A percentile compares a stretch with the other conserved stretches of the same genome.
These are phyloP conservation scores for Paragyromitra xinjiangensis DNA, from an alignment of 495 filamentous ascomycete genomes.

Conservation along the genomic window DNA sequence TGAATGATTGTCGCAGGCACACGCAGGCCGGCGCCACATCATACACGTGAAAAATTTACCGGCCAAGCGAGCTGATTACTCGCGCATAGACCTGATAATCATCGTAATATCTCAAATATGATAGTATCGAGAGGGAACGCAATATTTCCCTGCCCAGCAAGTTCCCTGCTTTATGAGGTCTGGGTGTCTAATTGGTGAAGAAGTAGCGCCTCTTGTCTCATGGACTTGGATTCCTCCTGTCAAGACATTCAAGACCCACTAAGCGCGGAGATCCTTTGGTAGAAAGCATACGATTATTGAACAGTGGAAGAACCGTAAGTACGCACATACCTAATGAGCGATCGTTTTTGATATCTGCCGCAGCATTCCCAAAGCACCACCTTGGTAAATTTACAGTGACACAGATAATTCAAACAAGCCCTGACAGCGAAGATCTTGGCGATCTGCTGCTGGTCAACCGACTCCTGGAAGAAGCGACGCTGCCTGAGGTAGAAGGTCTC, in stretches of 20 bases:
- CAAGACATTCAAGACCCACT: background rate
- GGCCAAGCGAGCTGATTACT: conserved; percentile 12
- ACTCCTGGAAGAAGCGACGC: background rate
- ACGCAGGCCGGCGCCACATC: background rate
- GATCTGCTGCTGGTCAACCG: background rate
- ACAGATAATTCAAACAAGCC: background rate
- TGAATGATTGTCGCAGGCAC: background rate
- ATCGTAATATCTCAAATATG: conserved; percentile 12
- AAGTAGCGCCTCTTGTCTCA: background rate
- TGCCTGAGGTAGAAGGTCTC: background rate
- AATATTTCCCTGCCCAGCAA: background rate
- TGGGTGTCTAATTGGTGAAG: background rate
- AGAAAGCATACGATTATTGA: conserved; percentile 10
- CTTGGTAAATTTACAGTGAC: background rate
- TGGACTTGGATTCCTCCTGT: background rate
- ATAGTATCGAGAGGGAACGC: background rate
- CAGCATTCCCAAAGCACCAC: background rate
- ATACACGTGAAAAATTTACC: background rate
- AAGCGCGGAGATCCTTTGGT: background rate
- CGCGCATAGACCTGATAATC: background rate
- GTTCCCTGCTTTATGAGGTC: background rate
- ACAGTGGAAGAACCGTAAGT: background rate
- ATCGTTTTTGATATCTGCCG: background rate
- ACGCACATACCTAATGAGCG: background rate
- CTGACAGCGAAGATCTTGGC: background rate